Percentiles rank a stretch among this genome's conserved stretches.
These are phyloP conservation scores for Argentina anserina DNA, from an alignment of 306 rosid genomes.

Conservation along the genomic window DNA sequence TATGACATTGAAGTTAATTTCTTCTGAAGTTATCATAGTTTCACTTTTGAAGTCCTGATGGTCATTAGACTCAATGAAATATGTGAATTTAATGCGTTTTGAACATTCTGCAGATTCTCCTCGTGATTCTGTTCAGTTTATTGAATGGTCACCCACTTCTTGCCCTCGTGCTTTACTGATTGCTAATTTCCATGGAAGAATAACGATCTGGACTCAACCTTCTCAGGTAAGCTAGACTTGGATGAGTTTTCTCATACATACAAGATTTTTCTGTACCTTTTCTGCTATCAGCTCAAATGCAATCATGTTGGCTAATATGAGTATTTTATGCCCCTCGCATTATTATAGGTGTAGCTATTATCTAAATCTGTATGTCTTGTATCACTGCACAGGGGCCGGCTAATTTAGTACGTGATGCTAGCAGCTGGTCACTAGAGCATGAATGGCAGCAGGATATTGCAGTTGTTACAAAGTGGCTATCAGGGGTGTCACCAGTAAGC, in stretches of 20 bases:
- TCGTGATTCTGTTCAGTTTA: constrained; percentile 98
- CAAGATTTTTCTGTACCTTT: constrained; percentile 12
- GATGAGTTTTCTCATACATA: constrained; percentile 6
- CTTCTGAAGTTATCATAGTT: neutral
- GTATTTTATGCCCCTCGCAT: neutral
- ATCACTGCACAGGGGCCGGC: constrained; percentile 67
- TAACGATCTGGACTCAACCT: constrained; percentile 95
- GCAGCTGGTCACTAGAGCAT: constrained; percentile 87
- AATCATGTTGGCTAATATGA: neutral
- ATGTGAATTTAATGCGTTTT: neutral
- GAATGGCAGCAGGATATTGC: constrained; percentile 99
- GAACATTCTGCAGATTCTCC: constrained; percentile 78
- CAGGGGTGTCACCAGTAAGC: constrained; percentile 93
- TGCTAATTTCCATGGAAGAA: constrained; percentile 97
- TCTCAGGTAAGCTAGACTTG: constrained; percentile 62
- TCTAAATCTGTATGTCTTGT: constrained; percentile 22
- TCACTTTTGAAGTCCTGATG: neutral
- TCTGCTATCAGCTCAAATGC: neutral
- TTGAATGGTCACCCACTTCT: constrained; percentile 94
- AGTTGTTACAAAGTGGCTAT: constrained; percentile 95
- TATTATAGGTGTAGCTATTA: neutral
- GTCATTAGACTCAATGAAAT: neutral
- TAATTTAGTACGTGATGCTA: constrained; percentile 86
- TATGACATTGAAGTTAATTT: neutral
- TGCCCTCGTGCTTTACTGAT: constrained; percentile 82